phyloP scores from a whole-genome alignment of 78 protist species.

The Trichosphaerium sp. region DNA sequence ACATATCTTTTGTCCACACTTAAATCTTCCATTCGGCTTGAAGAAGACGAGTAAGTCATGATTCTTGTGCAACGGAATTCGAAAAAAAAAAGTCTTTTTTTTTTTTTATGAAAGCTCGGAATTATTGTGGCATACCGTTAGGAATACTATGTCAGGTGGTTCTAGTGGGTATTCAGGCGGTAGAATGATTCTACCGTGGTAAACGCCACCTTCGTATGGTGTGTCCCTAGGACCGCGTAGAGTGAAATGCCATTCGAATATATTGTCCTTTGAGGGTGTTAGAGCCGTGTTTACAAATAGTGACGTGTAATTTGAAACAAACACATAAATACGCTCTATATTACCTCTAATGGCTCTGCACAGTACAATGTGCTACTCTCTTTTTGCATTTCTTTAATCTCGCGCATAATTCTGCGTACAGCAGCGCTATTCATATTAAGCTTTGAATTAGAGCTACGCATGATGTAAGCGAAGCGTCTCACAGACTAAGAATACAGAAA shows the following conservation, averaged over 20 bases:
- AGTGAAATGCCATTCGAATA: slow-evolving; percentile 95
- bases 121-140: slow-evolving; percentile 42
- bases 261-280: slow-evolving; percentile 19
- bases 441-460: background rate
- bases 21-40: slow-evolving; percentile 84
- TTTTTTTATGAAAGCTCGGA: background rate
- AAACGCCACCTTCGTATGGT: slow-evolving; percentile 73
- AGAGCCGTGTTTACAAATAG: background rate
- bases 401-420: slow-evolving; percentile 26
- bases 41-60: background rate
- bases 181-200: slow-evolving; percentile 87
- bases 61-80: background rate
- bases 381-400: slow-evolving; percentile 15
- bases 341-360: slow-evolving; percentile 38
- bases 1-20: slow-evolving; percentile 75
- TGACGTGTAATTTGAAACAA: background rate
- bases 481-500: no score
- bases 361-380: slow-evolving; percentile 25
- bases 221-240: slow-evolving; percentile 81
- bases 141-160: slow-evolving; percentile 74
- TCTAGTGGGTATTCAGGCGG: slow-evolving; percentile 85
- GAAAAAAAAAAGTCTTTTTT: background rate
- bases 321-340: background rate
- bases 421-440: slow-evolving; percentile 25
- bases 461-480: no score